Evolutionary conservation across 2,329 filamentous ascomycete species (phyloP).

Genomic region (Byssothecium circinans): DNA sequence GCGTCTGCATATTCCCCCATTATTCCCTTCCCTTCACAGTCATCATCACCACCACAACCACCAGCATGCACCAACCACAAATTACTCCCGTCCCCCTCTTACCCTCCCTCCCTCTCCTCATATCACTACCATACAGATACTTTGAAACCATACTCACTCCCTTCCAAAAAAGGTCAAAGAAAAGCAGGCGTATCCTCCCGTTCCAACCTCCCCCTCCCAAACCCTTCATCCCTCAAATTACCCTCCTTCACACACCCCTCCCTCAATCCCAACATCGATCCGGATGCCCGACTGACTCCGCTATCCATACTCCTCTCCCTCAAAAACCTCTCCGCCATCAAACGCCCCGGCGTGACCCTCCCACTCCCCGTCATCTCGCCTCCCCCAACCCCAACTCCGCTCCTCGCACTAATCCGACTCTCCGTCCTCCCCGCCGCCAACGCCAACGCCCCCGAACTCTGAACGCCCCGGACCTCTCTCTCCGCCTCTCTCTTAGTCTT

Average conservation of each 20-base stretch:
- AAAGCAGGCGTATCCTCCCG: constrained; percentile 30
- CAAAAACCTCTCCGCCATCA: constrained; percentile 36
- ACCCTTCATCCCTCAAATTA: constrained; percentile 5
- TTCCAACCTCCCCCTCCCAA: constrained; percentile 5
- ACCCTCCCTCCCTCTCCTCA: too few relatives aligned
- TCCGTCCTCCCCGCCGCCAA: too few relatives aligned
- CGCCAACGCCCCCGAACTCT: constrained; percentile 19
- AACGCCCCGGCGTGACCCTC: constrained; percentile 33
- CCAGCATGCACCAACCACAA: too few relatives aligned
- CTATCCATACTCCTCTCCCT: constrained; percentile 16
- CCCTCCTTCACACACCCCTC: constrained; percentile 20
- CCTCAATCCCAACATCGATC: constrained; percentile 18
- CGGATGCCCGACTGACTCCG: constrained; percentile 17
- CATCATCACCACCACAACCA: too few relatives aligned
- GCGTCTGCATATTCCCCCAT: too few relatives aligned
- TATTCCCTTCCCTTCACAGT: too few relatives aligned
- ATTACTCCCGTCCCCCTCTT: too few relatives aligned
- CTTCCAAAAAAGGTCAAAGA: too few relatives aligned
- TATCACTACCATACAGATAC: too few relatives aligned
- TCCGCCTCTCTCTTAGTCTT: neutral
- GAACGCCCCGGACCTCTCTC: constrained; percentile 8
- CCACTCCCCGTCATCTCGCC: constrained; percentile 6
- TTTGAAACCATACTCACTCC: too few relatives aligned
- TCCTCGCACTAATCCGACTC: constrained; percentile 1
- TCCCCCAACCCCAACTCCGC: neutral